A percentile compares a stretch with the other conserved stretches of the same genome.
Conservation (phyloP, 768 basidiomycete species). For the Podaxis sp. region DNA sequence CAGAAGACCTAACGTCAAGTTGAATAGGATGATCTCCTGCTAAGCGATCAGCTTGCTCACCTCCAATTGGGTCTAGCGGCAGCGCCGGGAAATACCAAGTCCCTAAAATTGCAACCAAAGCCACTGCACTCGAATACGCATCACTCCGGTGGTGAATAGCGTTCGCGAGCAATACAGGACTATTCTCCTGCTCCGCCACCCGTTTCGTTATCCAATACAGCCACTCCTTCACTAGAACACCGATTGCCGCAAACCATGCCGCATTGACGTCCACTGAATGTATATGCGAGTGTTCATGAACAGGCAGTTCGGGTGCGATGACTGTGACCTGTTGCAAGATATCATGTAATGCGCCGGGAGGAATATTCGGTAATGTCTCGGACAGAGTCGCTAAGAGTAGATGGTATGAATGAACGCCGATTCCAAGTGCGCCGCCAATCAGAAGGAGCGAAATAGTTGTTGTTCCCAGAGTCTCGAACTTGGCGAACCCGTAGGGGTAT, state of each 20-base stretch:
- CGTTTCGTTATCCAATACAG: conserved; percentile 84
- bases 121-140: conserved; percentile 89
- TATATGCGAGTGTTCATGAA: conserved; percentile 52
- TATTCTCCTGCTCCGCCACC: conserved; percentile 89
- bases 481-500: conserved; percentile 89
- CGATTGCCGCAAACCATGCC: conserved; percentile 89
- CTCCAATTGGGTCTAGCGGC: conserved; percentile 93
- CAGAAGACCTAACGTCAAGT: conserved; percentile 54
- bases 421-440: conserved; percentile 78
- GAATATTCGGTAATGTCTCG: conserved; percentile 60
- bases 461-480: conserved; percentile 96
- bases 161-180: conserved; percentile 92
- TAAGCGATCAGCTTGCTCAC: conserved; percentile 37
- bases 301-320: conserved; percentile 48
- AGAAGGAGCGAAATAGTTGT: conserved; percentile 84
- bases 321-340: conserved; percentile 57
- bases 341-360: conserved; percentile 62
- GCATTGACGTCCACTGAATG: conserved; percentile 87
- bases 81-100: conserved; percentile 82
- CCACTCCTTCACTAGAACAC: conserved; percentile 89
- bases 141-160: conserved; percentile 98
- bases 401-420: conserved; percentile 88
- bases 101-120: conserved; percentile 89
- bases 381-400: conserved; percentile 74
- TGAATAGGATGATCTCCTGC: background rate